Evolutionary conservation across 202 grass and related monocot species (phyloP), one percentile per base, ranked within the genome.

Genomic region (Eragrostis tef): DNA sequence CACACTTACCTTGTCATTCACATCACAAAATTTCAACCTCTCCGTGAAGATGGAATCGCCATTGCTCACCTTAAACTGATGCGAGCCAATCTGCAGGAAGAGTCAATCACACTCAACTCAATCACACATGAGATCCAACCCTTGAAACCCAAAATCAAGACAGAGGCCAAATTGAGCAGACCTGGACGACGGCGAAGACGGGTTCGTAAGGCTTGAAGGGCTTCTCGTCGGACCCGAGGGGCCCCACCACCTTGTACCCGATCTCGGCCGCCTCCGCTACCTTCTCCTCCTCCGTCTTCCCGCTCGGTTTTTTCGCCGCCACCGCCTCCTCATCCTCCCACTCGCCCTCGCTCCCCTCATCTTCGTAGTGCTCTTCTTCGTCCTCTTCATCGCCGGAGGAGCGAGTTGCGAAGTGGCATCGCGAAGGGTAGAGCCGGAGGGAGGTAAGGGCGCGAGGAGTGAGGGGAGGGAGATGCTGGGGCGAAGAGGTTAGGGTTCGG

Each of bases 11-110:
- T 98, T 98, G 65, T 95, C 92, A 79, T 98, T 98, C 44, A 98
- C 90, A 82, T 91, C 88, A 42, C 95, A 95, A 63, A 89, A 95
- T 61, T 98, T 98, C 73, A 95, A 78, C 83, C 91, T 95, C 80
- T 98, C 95, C 2, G 92, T 93, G 58, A 98, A 98, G 87, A 98
- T 98, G 3, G 92, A 93, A 46, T 98, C 95, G 27, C 92, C 95
- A 41, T 95, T 99, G 87, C 96, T 99, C 73, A 99, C 90, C 82
- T 99, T 99, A 69, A 99, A 99, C 83, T 99, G 96, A 46, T 99
- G 96, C 57, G 92, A 99, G 59, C 96, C 96, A 81, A 99, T 91
- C 96, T 95, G 88, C 62, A 58, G 31, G 12, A 27, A 77, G 34
- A 59, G 66, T 9, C 31, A 34, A 34, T 34, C 31, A 34, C 31